phyloP scores from a whole-genome alignment of 768 basidiomycete genomes.

The Pleurotus cornucopiae region DNA sequence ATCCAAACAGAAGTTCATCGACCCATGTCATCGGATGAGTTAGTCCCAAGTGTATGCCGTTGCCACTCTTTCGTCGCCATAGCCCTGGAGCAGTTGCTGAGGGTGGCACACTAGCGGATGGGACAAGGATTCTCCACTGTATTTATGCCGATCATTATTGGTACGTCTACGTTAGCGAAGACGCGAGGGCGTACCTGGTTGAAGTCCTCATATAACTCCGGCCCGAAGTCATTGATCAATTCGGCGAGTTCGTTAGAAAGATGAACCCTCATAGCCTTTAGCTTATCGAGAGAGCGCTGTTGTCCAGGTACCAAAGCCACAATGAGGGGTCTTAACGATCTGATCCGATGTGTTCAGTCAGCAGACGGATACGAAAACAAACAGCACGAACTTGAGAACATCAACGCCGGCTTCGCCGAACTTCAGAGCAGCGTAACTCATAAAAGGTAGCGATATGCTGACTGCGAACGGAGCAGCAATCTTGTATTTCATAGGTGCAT shows the following conservation, averaged over 20 bases:
- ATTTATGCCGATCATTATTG: conserved; percentile 9
- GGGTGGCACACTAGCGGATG: conserved; percentile 82
- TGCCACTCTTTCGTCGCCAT: conserved; percentile 77
- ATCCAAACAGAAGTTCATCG: conserved; percentile 91
- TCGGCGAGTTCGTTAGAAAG: conserved; percentile 83
- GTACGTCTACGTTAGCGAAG: conserved; percentile 4
- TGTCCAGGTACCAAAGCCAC: conserved; percentile 88
- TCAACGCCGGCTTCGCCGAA: conserved; percentile 99
- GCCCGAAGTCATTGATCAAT: conserved; percentile 85
- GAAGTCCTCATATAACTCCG: conserved; percentile 83
- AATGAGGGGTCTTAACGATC: conserved; percentile 86
- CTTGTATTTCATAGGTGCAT: conserved; percentile 57
- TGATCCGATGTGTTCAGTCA: conserved; percentile 24
- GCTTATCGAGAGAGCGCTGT: conserved; percentile 69
- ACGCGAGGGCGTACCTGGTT: conserved; percentile 49
- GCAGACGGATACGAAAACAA: background rate
- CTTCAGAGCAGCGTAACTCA: conserved; percentile 91
- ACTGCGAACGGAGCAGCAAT: conserved; percentile 78
- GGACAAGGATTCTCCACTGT: conserved; percentile 76
- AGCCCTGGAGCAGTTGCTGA: conserved; percentile 71
- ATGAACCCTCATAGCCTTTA: conserved; percentile 68
- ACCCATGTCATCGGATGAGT: conserved; percentile 95
- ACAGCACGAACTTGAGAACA: conserved; percentile 75
- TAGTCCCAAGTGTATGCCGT: conserved; percentile 58
- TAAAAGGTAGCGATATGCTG: conserved; percentile 70